Base-by-base conservation (phyloP, 805 yeast genomes). In the Blastobotrys robertii region DNA sequence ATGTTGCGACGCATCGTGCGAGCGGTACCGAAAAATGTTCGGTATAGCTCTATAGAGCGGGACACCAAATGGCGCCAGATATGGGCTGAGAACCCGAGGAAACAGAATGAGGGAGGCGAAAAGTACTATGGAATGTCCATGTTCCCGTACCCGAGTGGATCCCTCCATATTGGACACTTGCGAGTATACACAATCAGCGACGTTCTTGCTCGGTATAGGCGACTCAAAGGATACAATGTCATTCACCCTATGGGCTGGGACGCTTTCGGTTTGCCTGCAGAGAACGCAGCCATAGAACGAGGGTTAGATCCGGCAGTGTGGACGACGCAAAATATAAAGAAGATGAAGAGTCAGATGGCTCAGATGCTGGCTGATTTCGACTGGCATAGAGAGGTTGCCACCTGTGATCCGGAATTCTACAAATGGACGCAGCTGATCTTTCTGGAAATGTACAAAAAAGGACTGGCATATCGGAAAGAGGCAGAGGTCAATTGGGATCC, bases 221-320 rank as follows among this genome's bases (percentile, higher is more conserved):
- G 92, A 49, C 72, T 84, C 63, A 74, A 73, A 40, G 96, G 96
- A 1, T 73, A 70, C 51, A 65, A 78, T 32, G 95, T 90, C 10
- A 69, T 90, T 2, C 95, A 92, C 58, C 97, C 97, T 0, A 88
- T 92, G 94, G 98, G 98, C 0, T 92, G 97, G 97, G 98, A 92
- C 67, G 95, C 97, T 0, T 92, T 92, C 69, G 98, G 98, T 1
- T 68, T 92, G 22, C 98, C 98, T 0, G 98, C 98, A 1, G 98
- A 92, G 59, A 92, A 92, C 60, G 98, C 98, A 0, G 98, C 98
- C 0, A 79, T 86, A 28, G 95, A 88, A 59, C 66, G 94, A 48
- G 77, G 77, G 1, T 70, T 85, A 9, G 77, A 76, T 48, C 97
- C 98, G 0, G 74, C 76, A 0, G 71, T 62, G 1, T 92, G 98